Evolutionary conservation across 257 asterid species (phyloP), one percentile per base, ranked within the genome.

Genomic region (Forsythia suspensa): DNA sequence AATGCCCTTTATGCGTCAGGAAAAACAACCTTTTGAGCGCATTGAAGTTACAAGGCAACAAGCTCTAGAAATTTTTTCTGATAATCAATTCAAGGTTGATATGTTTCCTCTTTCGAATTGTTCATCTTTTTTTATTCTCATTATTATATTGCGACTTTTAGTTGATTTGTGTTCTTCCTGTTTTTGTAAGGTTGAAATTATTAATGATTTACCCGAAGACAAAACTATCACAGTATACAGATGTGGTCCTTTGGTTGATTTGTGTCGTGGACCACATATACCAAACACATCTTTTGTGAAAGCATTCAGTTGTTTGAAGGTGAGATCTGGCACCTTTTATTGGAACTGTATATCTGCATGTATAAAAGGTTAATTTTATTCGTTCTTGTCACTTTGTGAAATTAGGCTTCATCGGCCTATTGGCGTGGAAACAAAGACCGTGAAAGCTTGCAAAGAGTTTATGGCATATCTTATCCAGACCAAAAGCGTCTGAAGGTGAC

Each of bases 391-490:
- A 66, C 72, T 75, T 66, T 77, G 52, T 83, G 29, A 76, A 81
- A 41, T 73, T 80, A 94, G 98, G 97, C 99, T 63, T 96, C 99
- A 66, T 94, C 99, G 8, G 99, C 99, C 18, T 94, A 94, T 87
- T 96, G 99, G 98, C 97, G 98, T 55, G 99, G 97, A 75, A 89
- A 94, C 73, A 91, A 91, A 85, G 96, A 91, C 76, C 97, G 98
- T 63, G 99, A 96, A 85, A 95, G 98, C 92, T 81, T 96, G 92
- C 99, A 94, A 88, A 91, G 99, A 86, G 98, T 96, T 39, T 94
- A 94, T 84, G 98, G 99, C 69, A 96, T 96, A 86, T 96, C 99
- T 70, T 96, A 76, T 82, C 95, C 92, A 2, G 99, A 96, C 71
- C 95, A 91, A 82, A 96, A 92, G 80, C 96, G 91, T 15, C 82